These are phyloP conservation scores for Leptographium lundbergii DNA, from an alignment of 2,329 filamentous ascomycete genomes.

Conservation along the genomic window DNA sequence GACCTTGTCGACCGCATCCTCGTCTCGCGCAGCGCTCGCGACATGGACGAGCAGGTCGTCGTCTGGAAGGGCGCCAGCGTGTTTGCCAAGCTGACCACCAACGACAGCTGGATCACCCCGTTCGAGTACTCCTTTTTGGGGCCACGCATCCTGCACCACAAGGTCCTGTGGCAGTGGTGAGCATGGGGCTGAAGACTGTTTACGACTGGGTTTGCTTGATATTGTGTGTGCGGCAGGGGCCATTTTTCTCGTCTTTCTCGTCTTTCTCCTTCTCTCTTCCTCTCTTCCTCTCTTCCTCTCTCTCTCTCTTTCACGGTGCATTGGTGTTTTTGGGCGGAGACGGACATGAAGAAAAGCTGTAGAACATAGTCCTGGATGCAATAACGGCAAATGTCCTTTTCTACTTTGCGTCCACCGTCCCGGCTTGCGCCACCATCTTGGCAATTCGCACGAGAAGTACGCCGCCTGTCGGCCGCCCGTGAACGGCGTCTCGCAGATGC, in stretches of 20 bases:
- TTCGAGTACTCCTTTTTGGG: slow-evolving; percentile 83
- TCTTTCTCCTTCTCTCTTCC: not conserved
- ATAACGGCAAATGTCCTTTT: too few species aligned
- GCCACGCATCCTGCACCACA: slow-evolving; percentile 70
- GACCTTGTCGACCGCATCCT: slow-evolving; percentile 49
- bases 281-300: not conserved
- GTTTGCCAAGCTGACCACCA: slow-evolving; percentile 81
- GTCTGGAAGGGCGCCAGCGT: slow-evolving; percentile 97
- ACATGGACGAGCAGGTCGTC: slow-evolving; percentile 95
- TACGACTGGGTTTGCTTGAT: not conserved
- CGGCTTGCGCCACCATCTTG: slow-evolving; percentile 35
- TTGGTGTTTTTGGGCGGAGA: not conserved
- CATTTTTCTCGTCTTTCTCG: not conserved
- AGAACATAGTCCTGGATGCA: too few species aligned
- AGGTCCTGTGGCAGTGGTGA: slow-evolving; percentile 53
- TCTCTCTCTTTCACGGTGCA: not conserved
- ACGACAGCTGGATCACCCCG: slow-evolving; percentile 87
- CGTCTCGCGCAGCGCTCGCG: slow-evolving; percentile 62
- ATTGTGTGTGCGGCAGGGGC: too few species aligned
- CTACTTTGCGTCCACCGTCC: not conserved
- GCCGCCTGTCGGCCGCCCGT: slow-evolving; percentile 53
- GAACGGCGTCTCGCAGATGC: slow-evolving; percentile 52
- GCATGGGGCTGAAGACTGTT: not conserved
- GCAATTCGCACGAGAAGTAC: slow-evolving; percentile 61
- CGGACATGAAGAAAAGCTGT: not conserved